Conservation (phyloP, 805 yeast genomes). For the Peterozyma xylosa region DNA sequence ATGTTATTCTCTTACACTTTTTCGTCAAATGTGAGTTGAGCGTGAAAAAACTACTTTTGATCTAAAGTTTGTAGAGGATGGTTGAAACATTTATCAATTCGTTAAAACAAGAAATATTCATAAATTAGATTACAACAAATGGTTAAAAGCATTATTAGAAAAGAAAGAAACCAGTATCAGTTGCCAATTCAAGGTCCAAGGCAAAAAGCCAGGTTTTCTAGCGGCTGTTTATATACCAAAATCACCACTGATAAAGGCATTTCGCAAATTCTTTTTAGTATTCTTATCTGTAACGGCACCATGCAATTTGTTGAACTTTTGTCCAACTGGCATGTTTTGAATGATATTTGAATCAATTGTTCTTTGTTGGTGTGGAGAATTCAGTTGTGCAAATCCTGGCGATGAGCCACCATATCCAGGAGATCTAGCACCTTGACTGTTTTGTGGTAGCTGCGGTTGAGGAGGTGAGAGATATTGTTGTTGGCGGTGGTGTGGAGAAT, state of each 20-base stretch:
- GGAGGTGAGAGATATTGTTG: constrained; percentile 1
- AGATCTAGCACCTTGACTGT: background rate
- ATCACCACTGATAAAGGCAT: constrained; percentile 8
- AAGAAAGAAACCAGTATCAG: no score
- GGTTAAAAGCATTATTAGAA: no score
- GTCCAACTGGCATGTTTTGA: constrained; percentile 7
- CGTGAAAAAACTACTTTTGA: no score
- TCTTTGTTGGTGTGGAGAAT: background rate
- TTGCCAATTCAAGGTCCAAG: no score
- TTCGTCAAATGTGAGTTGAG: no score
- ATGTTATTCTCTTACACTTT: no score
- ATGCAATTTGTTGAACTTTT: constrained; percentile 6
- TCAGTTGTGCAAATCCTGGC: background rate
- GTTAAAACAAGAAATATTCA: no score
- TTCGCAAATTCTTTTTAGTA: constrained; percentile 6
- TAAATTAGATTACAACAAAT: no score
- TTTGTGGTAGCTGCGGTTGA: background rate
- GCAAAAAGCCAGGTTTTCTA: background rate
- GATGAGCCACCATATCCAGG: background rate
- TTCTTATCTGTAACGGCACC: constrained; percentile 3
- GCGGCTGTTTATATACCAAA: background rate
- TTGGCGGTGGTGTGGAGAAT: background rate
- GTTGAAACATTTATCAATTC: no score
- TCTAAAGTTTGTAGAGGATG: no score
- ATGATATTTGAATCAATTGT: constrained; percentile 5